Base-by-base conservation (phyloP, 306 rosid species). In the Medicago ruthenica region DNA sequence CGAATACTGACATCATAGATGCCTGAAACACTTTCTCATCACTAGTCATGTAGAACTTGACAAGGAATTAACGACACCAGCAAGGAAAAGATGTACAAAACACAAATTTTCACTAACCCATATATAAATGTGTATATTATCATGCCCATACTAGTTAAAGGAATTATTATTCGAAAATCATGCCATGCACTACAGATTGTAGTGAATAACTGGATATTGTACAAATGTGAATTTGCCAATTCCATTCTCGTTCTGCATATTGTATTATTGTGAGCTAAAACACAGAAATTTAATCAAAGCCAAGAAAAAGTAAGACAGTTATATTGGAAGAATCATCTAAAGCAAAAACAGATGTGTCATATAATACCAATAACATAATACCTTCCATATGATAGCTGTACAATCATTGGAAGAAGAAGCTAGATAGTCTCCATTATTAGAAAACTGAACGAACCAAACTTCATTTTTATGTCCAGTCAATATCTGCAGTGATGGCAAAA, bases 401-500 rank as follows among this genome's bases (percentile, higher is more conserved):
- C 91, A 88, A 80, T 95, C 98, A 67, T 89, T 85, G 77, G 97
- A 92, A 40, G 96, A 86, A 68, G 98, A 95, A 65, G 98, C 97
- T 45, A 95, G 85, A 85, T 87, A 84, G 68, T 88, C 89, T 73
- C 97, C 98, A 18, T 81, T 90, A 71, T 92, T 83, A 66, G 98
- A 95, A 86, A 95, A 95, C 75, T 95, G 96, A 60, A 92, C 96
- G 87, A 86, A 90, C 98, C 97, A 90, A 74, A 90, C 98, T 89
- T 92, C 98, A 79, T 95, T 84, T 82, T 78, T 84, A 79, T 95
- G 98, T 61, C 87, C 95, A 15, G 89, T 87, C 91, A 95, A 83
- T 85, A 92, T 88, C 98, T 95, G 96, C 88, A 81, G 37, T 4
- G 62, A 76, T 61, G 51, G 70, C 12, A 80, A 84, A 80, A 17